phyloP scores from a whole-genome alignment of 257 asterid species.

The Solanum pimpinellifolium region DNA sequence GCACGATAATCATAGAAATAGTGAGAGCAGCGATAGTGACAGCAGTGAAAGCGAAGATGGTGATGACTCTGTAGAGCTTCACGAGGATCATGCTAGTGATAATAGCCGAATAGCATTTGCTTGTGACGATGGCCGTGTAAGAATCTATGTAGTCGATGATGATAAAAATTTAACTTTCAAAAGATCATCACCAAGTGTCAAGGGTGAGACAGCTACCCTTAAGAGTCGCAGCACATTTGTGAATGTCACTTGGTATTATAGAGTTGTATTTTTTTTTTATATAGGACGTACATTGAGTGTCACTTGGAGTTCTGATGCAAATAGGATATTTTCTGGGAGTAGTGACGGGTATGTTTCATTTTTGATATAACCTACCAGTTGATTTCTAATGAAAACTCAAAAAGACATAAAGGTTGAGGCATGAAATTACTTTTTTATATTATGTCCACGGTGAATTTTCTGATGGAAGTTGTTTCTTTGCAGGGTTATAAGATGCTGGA shows the following conservation, averaged over 20 bases:
- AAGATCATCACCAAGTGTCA: slow-evolving; percentile 68
- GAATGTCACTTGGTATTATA: background rate
- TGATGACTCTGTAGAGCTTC: slow-evolving; percentile 23
- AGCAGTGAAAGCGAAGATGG: slow-evolving; percentile 52
- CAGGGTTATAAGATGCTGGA: slow-evolving; percentile 92
- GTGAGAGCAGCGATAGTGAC: slow-evolving; percentile 31
- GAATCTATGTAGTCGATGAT: slow-evolving; percentile 40
- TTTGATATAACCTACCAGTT: background rate
- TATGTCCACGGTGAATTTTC: background rate
- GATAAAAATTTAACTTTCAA: slow-evolving; percentile 35
- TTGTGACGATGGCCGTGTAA: slow-evolving; percentile 91
- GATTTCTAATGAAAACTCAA: background rate
- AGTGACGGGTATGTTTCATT: slow-evolving; percentile 68
- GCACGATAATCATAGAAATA: slow-evolving; percentile 12
- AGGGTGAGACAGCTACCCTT: slow-evolving; percentile 63
- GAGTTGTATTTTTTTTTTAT: background rate
- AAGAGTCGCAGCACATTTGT: background rate
- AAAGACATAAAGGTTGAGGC: background rate
- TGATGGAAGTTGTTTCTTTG: background rate
- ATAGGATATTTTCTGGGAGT: slow-evolving; percentile 74
- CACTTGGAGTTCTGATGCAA: slow-evolving; percentile 76
- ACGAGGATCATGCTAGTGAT: slow-evolving; percentile 20
- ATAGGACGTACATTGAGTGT: slow-evolving; percentile 75
- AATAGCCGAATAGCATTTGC: slow-evolving; percentile 56
- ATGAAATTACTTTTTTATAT: background rate